Conservation (phyloP, 164 flowering plant species). For the Stephania yunnanensis region DNA sequence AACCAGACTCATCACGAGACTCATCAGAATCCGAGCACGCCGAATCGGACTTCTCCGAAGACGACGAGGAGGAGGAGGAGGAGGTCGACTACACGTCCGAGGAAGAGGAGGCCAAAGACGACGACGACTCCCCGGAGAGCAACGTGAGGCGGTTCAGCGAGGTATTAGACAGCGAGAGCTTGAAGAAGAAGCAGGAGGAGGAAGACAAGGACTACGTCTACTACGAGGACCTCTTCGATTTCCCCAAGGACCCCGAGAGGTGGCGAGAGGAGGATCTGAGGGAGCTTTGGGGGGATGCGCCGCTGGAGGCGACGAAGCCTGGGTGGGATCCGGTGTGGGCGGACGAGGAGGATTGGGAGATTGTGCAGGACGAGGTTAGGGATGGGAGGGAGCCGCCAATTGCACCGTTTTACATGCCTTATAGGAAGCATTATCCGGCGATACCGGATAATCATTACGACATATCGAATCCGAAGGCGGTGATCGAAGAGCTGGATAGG, state of each 20-base stretch:
- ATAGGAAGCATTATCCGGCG: conserved; percentile 56
- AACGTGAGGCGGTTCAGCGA: conserved; percentile 25
- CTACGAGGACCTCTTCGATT: conserved; percentile 49
- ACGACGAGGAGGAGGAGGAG: conserved; percentile 2
- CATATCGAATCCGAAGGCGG: conserved; percentile 49
- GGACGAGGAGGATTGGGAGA: conserved; percentile 65
- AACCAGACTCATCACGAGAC: conserved; percentile 1
- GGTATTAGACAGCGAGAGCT: conserved; percentile 27
- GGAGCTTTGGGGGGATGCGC: conserved; percentile 86
- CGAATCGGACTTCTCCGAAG: conserved; percentile 23
- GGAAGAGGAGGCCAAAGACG: conserved; percentile 17
- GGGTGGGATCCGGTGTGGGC: conserved; percentile 94
- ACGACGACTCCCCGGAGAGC: conserved; percentile 36
- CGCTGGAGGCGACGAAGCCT: conserved; percentile 37
- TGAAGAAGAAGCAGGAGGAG: conserved; percentile 22
- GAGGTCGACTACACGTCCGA: background rate
- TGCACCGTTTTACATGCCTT: conserved; percentile 87
- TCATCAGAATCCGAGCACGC: conserved; percentile 22
- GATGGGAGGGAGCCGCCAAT: conserved; percentile 58
- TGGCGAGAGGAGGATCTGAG: conserved; percentile 77
- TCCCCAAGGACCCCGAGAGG: conserved; percentile 71
- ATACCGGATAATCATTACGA: conserved; percentile 64
- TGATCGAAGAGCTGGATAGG: conserved; percentile 81
- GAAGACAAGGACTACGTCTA: conserved; percentile 25
- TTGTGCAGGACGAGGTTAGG: conserved; percentile 34